Base-by-base conservation (phyloP, 805 yeast species). In the Hanseniaspora jakobsenii region DNA sequence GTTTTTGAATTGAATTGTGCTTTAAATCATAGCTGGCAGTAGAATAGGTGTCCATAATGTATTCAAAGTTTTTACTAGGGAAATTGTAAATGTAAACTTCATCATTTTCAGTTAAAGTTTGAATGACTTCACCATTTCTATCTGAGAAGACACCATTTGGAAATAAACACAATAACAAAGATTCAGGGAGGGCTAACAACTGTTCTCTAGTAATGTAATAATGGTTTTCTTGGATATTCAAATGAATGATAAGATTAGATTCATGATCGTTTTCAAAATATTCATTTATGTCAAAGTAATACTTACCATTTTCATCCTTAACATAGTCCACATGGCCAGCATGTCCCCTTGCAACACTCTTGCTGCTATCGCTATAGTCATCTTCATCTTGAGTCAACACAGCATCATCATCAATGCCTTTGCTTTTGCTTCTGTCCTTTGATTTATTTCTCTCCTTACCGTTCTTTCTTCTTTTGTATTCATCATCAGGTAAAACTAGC, bases 131-230 rank as follows among this genome's bases (percentile, higher is more conserved):
- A 1, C 94, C 94, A 42, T 74, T 64, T 48, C 70, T 69, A 60
- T 84, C 91, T 47, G 82, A 70, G 57, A 85, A 81, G 3, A 85
- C 93, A 32, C 96, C 95, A 52, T 82, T 84, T 13, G 95, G 95
- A 56, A 85, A 83, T 18, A 91, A 65, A 54, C 95, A 83, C 44
- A 87, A 71, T 47, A 91, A 65, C 19, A 91, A 75, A 49, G 87
- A 77, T 58, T 91, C 98, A 1, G 98, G 98, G 26, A 91, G 66
- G 42, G 85, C 77, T 84, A 87, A 79, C 52, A 91, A 70, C 58
- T 85, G 95, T 53, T 84, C 94, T 50, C 95, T 70, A 4, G 93
- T 77, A 38, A 91, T 78, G 39, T 76, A 74, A 60, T 87, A 85
- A 50, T 69, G 64, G 14, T 63, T 63, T 16, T 93, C 95, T 39